A percentile compares a stretch with the other conserved stretches of the same genome.
These are phyloP conservation scores for Hypoxylon cercidicola DNA, from an alignment of 495 filamentous ascomycete species.

Conservation along the genomic window DNA sequence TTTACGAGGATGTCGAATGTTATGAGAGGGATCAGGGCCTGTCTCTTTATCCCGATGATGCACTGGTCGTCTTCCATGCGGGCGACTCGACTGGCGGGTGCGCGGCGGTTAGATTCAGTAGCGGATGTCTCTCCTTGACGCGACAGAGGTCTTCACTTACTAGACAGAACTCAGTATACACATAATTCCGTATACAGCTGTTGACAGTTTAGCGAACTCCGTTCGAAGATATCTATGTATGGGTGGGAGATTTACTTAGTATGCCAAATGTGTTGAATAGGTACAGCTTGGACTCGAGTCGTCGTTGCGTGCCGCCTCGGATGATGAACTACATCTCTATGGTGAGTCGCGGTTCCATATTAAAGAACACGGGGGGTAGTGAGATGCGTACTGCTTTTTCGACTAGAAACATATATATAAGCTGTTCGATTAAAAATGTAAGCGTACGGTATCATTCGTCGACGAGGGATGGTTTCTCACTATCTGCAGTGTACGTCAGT, in stretches of 20 bases:
- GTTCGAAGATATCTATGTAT: not conserved
- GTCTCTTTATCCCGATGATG: conserved; percentile 62
- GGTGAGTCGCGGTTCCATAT: conserved; percentile 1
- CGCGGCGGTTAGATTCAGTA: conserved; percentile 9
- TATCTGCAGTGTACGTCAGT: conserved; percentile 45
- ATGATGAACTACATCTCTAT: conserved; percentile 56
- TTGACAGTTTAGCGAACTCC: conserved; percentile 19
- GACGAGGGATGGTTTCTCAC: conserved; percentile 37
- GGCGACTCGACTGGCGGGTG: conserved; percentile 53
- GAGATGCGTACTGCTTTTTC: conserved; percentile 60
- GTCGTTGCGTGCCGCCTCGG: conserved; percentile 51
- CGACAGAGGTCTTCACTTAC: conserved; percentile 46
- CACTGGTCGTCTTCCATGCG: conserved; percentile 58
- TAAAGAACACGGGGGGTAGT: not conserved
- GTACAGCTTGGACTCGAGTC: conserved; percentile 60
- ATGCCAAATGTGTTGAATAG: conserved; percentile 65
- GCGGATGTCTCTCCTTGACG: not conserved
- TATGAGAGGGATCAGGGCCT: conserved; percentile 63
- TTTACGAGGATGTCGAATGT: conserved; percentile 60
- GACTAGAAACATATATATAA: conserved; percentile 64
- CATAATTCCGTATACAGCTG: conserved; percentile 59
- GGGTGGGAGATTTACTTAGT: conserved; percentile 49
- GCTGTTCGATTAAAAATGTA: conserved; percentile 37
- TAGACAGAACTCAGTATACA: conserved; percentile 61
- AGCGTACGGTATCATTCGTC: conserved; percentile 8